A percentile compares a stretch with the other conserved stretches of the same genome.
Conservation (phyloP, 345 rosid genomes). For the Populus davidiana region DNA sequence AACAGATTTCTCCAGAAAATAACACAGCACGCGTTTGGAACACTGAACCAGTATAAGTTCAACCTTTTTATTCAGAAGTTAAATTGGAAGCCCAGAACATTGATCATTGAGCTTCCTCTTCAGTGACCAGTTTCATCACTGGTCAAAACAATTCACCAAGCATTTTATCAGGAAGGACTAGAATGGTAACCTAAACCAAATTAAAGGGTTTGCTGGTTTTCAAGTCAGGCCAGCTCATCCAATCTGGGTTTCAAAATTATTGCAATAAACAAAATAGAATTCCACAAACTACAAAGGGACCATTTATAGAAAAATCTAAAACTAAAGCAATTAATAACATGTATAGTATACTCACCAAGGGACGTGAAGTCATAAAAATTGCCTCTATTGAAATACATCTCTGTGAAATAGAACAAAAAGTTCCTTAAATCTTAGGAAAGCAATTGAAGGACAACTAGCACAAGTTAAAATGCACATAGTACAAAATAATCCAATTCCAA, state of each 20-base stretch:
- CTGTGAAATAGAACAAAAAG: slow-evolving; percentile 40
- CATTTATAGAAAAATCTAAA: background rate
- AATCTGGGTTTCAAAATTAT: background rate
- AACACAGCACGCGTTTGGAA: background rate
- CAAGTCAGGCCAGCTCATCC: background rate
- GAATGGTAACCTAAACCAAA: background rate
- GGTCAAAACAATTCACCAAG: background rate
- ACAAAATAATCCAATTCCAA: background rate
- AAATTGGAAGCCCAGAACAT: background rate
- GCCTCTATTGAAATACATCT: slow-evolving; percentile 93
- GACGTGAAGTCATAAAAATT: slow-evolving; percentile 96
- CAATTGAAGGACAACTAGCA: background rate
- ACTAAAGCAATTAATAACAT: background rate
- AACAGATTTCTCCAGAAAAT: background rate
- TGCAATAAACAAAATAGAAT: slow-evolving; percentile 7
- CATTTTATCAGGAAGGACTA: background rate
- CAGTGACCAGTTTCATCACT: background rate
- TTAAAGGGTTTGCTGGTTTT: background rate
- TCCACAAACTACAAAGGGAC: background rate
- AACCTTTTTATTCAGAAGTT: background rate
- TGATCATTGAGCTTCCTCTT: background rate
- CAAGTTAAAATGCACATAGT: background rate
- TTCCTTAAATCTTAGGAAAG: slow-evolving; percentile 6
- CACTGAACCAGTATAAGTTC: background rate
- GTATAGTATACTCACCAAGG: slow-evolving; percentile 59